Base-by-base conservation (phyloP, 305 asterid genomes). In the Ilex paraguariensis region DNA sequence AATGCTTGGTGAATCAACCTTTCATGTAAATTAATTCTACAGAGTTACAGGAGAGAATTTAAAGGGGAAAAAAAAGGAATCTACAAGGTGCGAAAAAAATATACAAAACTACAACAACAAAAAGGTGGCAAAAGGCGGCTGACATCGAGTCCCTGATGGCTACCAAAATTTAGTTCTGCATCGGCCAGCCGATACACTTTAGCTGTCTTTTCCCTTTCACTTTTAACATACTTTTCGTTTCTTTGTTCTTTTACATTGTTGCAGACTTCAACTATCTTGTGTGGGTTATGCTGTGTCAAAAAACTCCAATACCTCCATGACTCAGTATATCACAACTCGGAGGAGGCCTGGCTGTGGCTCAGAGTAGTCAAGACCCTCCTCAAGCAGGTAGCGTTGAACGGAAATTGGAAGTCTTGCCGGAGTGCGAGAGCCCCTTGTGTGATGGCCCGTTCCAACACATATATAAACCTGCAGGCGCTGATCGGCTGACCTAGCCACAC, bases 291-390 rank as follows among this genome's bases (percentile, higher is more conserved):
- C 57, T 56, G 66, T 59, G 86, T 71, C 80, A 82, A 82, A 75
- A 80, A 67, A 69, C 72, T 74, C 78, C 80, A 79, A 71, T 65
- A 70, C 80, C 75, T 65, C 61, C 72, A 42, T 56, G 68, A 70
- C 63, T 82, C 82, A 82, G 68, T 61, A 75, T 70, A 85, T 16
- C 32, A 76, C 70, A 31, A 87, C 88, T 54, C 90, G 85, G 15
- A 87, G 88, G 65, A 87, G 83, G 70, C 93, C 95, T 1, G 90
- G 88, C 60, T 85, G 98, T 0, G 93, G 91, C 75, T 92, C 98
- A 6, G 95, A 72, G 81, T 75, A 89, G 56, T 78, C 85, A 16
- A 89, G 93, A 59, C 96, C 88, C 63, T 92, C 98, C 72, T 87
- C 97, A 33, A 92, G 82, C 32, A 92, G 90, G 83, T 84, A 90